Conservation (phyloP, 2,329 filamentous ascomycete genomes). For the Colletotrichum sp. region DNA sequence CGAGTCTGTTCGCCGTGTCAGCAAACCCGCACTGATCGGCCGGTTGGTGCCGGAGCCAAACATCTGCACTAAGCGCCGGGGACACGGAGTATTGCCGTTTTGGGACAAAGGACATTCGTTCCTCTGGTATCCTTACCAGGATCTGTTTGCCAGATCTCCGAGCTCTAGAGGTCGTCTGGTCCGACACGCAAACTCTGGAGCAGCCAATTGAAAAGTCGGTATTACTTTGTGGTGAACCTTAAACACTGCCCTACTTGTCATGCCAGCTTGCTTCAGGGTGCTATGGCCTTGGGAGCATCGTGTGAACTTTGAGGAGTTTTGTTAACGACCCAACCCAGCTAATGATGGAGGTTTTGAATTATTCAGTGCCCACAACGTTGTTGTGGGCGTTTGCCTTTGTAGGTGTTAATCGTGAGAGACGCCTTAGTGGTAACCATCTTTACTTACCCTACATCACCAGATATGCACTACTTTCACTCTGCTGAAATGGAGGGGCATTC, state of each 20-base stretch:
- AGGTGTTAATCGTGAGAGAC: background rate
- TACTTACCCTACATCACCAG: background rate
- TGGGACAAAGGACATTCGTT: background rate
- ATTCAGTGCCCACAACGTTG: background rate
- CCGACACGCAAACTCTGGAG: background rate
- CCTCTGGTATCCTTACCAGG: background rate
- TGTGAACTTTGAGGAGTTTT: background rate
- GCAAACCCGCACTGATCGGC: background rate
- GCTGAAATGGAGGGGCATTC: background rate
- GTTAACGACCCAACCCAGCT: background rate
- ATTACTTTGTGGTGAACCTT: background rate
- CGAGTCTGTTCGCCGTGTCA: background rate
- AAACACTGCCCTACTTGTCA: background rate
- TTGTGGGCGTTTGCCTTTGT: background rate
- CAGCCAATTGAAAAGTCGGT: background rate
- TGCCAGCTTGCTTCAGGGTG: background rate
- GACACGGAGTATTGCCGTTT: background rate
- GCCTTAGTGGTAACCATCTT: background rate
- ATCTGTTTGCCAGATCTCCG: background rate
- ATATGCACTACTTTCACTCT: background rate
- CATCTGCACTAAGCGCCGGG: background rate
- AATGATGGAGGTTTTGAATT: background rate
- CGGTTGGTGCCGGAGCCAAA: background rate
- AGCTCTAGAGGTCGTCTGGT: background rate
- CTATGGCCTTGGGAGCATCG: background rate